Evolutionary conservation across 164 flowering plant genomes (phyloP).

Genomic region (Magnolia officinalis): DNA sequence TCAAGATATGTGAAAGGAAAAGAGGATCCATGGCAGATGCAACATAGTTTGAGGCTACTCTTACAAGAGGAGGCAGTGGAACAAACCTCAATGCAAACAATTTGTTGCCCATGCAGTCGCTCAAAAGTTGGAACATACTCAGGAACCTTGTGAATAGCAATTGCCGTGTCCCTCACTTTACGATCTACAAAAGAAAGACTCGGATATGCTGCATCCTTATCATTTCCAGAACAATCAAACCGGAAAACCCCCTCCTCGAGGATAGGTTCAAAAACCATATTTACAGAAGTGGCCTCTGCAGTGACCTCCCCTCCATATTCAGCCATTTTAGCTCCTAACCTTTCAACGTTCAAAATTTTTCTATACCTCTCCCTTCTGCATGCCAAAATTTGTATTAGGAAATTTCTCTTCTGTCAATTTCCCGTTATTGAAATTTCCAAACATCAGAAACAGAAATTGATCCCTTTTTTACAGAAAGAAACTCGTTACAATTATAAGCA

Average conservation of each 20-base stretch:
- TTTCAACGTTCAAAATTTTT: slow-evolving; percentile 18
- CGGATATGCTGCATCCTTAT: slow-evolving; percentile 65
- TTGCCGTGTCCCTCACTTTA: slow-evolving; percentile 60
- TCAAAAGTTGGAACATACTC: slow-evolving; percentile 60
- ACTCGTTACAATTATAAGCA: not conserved
- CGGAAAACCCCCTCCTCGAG: slow-evolving; percentile 87
- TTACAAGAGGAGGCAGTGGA: not conserved
- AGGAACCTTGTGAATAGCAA: slow-evolving; percentile 42
- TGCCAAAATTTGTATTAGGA: slow-evolving; percentile 30
- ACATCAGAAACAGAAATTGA: slow-evolving; percentile 12
- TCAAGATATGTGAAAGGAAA: not conserved
- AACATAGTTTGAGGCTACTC: not conserved
- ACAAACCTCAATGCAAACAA: slow-evolving; percentile 66
- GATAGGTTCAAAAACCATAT: slow-evolving; percentile 73
- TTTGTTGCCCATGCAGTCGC: slow-evolving; percentile 51
- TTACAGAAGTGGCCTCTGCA: slow-evolving; percentile 36
- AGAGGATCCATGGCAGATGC: not conserved
- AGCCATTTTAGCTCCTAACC: slow-evolving; percentile 45
- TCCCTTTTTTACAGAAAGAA: not conserved
- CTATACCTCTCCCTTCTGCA: slow-evolving; percentile 35
- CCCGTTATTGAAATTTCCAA: slow-evolving; percentile 18
- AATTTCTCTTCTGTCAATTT: slow-evolving; percentile 18
- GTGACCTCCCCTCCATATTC: slow-evolving; percentile 23
- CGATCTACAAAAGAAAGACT: slow-evolving; percentile 64
- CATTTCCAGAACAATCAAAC: slow-evolving; percentile 75